A percentile compares a stretch with the other conserved stretches of the same genome.
These are phyloP conservation scores for Hippophae gyantsensis DNA, from an alignment of 306 rosid species.

Conservation along the genomic window DNA sequence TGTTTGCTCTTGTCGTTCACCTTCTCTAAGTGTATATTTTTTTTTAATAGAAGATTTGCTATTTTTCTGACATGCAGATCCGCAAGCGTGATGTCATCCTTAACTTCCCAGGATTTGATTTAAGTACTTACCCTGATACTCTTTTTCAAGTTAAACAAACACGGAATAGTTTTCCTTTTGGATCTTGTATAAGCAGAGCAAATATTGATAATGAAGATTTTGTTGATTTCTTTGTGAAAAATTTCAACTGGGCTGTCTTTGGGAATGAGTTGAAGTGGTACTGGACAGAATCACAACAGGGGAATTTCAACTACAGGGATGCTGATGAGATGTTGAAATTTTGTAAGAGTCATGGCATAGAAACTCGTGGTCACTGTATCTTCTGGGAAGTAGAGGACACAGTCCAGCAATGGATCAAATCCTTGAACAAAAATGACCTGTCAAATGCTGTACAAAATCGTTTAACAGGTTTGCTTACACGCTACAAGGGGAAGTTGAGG, in stretches of 20 bases:
- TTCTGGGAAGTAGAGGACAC: constrained; percentile 78
- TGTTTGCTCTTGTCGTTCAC: no score
- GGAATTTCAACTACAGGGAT: constrained; percentile 70
- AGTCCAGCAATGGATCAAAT: constrained; percentile 66
- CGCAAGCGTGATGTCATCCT: constrained; percentile 72
- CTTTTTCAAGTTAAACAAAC: constrained; percentile 53
- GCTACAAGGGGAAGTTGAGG: constrained; percentile 73
- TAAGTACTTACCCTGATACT: constrained; percentile 24
- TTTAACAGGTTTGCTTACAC: constrained; percentile 43
- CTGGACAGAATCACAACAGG: constrained; percentile 83
- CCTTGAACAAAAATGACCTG: constrained; percentile 52
- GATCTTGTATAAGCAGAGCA: constrained; percentile 67
- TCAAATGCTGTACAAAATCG: constrained; percentile 65
- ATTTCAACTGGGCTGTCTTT: constrained; percentile 94
- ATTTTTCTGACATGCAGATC: constrained; percentile 32
- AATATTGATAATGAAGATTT: constrained; percentile 90
- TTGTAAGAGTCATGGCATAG: constrained; percentile 53
- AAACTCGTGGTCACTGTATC: constrained; percentile 79
- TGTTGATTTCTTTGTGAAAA: constrained; percentile 53
- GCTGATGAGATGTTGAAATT: constrained; percentile 67
- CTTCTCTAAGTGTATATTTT: no score
- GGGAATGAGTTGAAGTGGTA: constrained; percentile 96
- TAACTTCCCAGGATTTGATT: constrained; percentile 59
- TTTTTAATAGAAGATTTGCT: no score
- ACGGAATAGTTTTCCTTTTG: constrained; percentile 70